Evolutionary conservation across 768 basidiomycete species (phyloP).

Genomic region (Coprinopsis marcescibilis): DNA sequence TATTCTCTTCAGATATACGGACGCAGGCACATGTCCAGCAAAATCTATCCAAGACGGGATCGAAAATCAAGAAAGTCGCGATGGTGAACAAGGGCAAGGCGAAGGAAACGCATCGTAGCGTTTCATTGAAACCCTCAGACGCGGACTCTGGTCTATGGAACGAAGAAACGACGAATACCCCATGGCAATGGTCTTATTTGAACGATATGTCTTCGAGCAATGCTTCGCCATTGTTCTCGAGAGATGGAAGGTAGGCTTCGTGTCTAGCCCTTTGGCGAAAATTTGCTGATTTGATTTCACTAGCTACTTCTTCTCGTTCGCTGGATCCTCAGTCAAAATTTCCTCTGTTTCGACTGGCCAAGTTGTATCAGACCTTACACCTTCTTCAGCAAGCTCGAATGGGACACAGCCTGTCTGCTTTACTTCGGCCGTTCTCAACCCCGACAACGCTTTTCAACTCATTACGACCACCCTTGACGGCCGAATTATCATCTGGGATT

Average conservation of each 20-base stretch:
- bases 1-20: conserved; percentile 6
- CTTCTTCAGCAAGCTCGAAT: conserved; percentile 32
- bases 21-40: conserved; percentile 12
- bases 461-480: conserved; percentile 84
- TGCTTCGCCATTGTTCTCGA: conserved; percentile 75
- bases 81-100: conserved; percentile 43
- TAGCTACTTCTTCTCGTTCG: conserved; percentile 88
- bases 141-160: conserved; percentile 19
- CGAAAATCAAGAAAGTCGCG: conserved; percentile 18
- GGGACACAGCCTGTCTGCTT: conserved; percentile 45
- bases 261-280: neutral
- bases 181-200: conserved; percentile 68
- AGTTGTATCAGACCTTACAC: conserved; percentile 77
- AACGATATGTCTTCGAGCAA: conserved; percentile 62
- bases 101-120: conserved; percentile 30
- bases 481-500: conserved; percentile 89
- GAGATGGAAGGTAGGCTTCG: conserved; percentile 69
- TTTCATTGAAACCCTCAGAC: conserved; percentile 11
- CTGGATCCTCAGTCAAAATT: conserved; percentile 78
- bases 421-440: conserved; percentile 72
- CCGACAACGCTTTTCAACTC: conserved; percentile 84
- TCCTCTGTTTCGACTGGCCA: conserved; percentile 74
- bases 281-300: conserved; percentile 6
- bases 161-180: conserved; percentile 19
- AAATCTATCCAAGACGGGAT: neutral